Base-by-base conservation (phyloP, 257 asterid species). In the Lycium ferocissimum region DNA sequence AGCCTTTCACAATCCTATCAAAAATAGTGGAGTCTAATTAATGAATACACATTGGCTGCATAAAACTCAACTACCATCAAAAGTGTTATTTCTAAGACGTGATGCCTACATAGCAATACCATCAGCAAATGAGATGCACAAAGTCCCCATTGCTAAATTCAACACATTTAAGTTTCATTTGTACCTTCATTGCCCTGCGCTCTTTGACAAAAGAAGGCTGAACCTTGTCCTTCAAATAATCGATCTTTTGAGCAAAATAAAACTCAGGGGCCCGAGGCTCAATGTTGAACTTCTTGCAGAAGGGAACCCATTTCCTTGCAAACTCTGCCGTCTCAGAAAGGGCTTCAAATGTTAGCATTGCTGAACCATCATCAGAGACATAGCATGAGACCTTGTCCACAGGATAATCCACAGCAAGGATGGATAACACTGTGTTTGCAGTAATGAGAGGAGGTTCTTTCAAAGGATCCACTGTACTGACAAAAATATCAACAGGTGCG, bases 381-480 rank as follows among this genome's bases (percentile, higher is more conserved):
- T 91, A 93, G 83, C 97, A 91, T 0, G 96, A 90, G 86, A 92
- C 92, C 84, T 92, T 92, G 87, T 92, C 94, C 62, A 91, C 93
- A 4, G 94, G 95, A 86, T 93, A 93, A 86, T 93, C 97, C 87
- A 93, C 97, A 20, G 93, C 84, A 79, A 93, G 94, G 86, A 93
- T 91, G 84, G 97, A 91, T 66, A 93, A 86, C 76, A 93, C 94
- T 1, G 97, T 93, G 90, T 93, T 93, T 47, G 97, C 97, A 59
- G 97, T 93, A 45, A 93, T 83, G 37, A 93, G 88, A 9, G 97
- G 97, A 84, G 97, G 97, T 87, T 91, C 97, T 83, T 93, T 93
- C 94, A 93, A 65, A 62, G 97, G 95, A 75, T 93, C 97, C 92
- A 93, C 95, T 13, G 97, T 93, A 93, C 97, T 93, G 87, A 93